Conservation (phyloP, 371 early-diverging fungal species). For the Rhizopus arrhizus region DNA sequence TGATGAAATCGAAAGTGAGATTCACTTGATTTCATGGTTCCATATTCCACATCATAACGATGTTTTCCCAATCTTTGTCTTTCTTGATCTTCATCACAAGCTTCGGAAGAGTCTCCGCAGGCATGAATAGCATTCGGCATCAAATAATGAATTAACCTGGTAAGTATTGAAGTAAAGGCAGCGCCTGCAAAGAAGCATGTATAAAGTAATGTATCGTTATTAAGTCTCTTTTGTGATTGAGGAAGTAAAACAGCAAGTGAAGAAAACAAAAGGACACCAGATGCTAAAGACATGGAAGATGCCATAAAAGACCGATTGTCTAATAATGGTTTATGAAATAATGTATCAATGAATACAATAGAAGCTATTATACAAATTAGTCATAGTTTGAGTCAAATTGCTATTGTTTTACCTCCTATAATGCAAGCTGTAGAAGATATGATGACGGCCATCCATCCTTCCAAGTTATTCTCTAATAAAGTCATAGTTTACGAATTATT, state of each 20-base stretch:
- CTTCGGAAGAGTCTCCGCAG: conserved; percentile 33
- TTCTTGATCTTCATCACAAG: conserved; percentile 14
- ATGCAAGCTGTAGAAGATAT: conserved; percentile 43
- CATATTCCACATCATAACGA: conserved; percentile 35
- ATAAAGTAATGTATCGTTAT: conserved; percentile 29
- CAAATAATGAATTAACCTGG: conserved; percentile 33
- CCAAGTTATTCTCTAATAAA: background rate
- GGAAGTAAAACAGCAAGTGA: conserved; percentile 41
- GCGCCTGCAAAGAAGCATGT: conserved; percentile 41
- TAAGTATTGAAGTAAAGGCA: conserved; percentile 33
- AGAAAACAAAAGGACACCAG: conserved; percentile 50
- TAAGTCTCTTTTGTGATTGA: conserved; percentile 32
- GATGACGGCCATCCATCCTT: conserved; percentile 43
- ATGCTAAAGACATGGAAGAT: conserved; percentile 41
- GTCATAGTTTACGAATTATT: background rate
- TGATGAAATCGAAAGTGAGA: conserved; percentile 45
- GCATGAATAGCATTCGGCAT: conserved; percentile 50
- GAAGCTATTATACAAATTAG: conserved; percentile 23
- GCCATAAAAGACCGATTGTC: conserved; percentile 37
- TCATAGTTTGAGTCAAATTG: background rate
- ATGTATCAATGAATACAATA: conserved; percentile 27
- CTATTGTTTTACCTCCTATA: conserved; percentile 32
- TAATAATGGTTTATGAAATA: conserved; percentile 22
- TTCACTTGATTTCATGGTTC: conserved; percentile 31
- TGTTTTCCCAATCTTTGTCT: conserved; percentile 20